These are phyloP conservation scores for Suhomyces maxii DNA, from an alignment of 1,139 yeast genomes.

Conservation along the genomic window DNA sequence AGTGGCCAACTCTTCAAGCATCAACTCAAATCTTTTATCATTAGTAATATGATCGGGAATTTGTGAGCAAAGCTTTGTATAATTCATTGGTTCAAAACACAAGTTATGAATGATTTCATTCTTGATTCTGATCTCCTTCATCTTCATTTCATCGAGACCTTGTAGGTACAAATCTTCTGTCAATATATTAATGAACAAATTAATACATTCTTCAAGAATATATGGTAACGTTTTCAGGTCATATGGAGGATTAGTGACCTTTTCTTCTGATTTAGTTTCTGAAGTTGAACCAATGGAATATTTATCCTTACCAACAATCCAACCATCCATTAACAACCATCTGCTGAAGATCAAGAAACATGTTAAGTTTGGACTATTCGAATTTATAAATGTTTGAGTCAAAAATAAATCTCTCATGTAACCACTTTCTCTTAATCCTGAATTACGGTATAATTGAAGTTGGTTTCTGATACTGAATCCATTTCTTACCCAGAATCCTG, in stretches of 20 bases:
- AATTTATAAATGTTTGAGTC: slow-evolving; percentile 64
- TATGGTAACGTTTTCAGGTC: slow-evolving; percentile 50
- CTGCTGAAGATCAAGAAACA: slow-evolving; percentile 62
- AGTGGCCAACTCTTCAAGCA: slow-evolving; percentile 58
- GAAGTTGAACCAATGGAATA: not conserved
- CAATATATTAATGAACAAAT: slow-evolving; percentile 66
- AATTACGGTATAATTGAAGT: slow-evolving; percentile 72
- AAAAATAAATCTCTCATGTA: slow-evolving; percentile 74
- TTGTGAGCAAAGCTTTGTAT: slow-evolving; percentile 64
- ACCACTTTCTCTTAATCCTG: slow-evolving; percentile 84
- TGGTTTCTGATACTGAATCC: slow-evolving; percentile 74
- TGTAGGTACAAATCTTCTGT: slow-evolving; percentile 66
- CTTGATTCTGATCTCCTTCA: slow-evolving; percentile 52
- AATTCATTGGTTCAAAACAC: slow-evolving; percentile 71
- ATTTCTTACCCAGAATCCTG: slow-evolving; percentile 63
- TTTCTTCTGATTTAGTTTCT: not conserved
- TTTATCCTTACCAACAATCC: slow-evolving; percentile 26
- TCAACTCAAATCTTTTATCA: slow-evolving; percentile 73
- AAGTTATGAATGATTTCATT: slow-evolving; percentile 78
- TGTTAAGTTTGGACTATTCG: slow-evolving; percentile 57
- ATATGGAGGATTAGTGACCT: slow-evolving; percentile 19
- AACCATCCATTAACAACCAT: slow-evolving; percentile 65
- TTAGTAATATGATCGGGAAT: slow-evolving; percentile 75
- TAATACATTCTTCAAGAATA: slow-evolving; percentile 79
- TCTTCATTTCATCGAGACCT: slow-evolving; percentile 51